Conservation (phyloP, 2,329 filamentous ascomycete genomes). For the Botrytis sinoallii region DNA sequence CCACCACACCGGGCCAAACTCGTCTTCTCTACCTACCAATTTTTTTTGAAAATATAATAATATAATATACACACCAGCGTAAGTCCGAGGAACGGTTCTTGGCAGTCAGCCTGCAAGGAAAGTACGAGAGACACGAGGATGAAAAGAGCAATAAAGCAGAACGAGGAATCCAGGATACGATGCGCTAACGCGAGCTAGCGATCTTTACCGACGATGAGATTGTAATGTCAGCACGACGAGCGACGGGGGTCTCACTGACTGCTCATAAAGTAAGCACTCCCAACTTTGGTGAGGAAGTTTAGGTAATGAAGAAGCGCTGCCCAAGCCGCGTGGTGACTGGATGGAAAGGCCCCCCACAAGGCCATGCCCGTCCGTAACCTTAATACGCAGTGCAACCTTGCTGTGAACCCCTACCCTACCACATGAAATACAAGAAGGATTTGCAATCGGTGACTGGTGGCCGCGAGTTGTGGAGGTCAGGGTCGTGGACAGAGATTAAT, state of each 20-base stretch:
- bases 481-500: constrained; percentile 5
- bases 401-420: constrained; percentile 2
- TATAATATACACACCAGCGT: constrained; percentile 4
- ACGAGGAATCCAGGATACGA: background rate
- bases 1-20: background rate
- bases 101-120: constrained; percentile 27
- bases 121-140: constrained; percentile 12
- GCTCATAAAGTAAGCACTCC: constrained; percentile 17
- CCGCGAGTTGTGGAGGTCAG: background rate
- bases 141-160: constrained; percentile 5
- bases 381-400: background rate
- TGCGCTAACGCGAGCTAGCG: constrained; percentile 11
- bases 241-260: constrained; percentile 6
- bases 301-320: background rate
- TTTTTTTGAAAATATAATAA: background rate
- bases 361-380: background rate
- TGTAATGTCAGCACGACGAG: constrained; percentile 24
- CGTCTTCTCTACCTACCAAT: background rate
- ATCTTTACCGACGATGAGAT: constrained; percentile 15
- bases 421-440: background rate
- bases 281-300: constrained; percentile 26
- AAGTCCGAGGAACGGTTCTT: constrained; percentile 16
- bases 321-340: constrained; percentile 14
- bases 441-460: constrained; percentile 9
- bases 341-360: constrained; percentile 13